Evolutionary conservation across 2,329 filamentous ascomycete species (phyloP), one percentile per base, ranked within the genome.

Genomic region (Penicillium sp.): DNA sequence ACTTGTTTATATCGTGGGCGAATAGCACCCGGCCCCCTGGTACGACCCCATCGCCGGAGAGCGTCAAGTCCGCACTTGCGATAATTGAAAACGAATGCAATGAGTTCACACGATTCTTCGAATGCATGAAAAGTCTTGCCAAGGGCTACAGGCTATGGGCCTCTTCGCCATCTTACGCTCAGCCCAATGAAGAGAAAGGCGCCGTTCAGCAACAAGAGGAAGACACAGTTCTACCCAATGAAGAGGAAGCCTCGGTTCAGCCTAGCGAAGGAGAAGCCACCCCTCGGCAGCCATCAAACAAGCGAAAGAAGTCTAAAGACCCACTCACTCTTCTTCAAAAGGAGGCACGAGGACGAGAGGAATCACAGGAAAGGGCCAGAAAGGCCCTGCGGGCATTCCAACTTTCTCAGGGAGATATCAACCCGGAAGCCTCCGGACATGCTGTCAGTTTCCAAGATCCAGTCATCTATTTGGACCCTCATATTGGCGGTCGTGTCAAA

Each of bases 401-500:
- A 43, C 57, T 40, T 64, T 33, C 61, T 53, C 14, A 65, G 63
- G 50, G 69, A 67, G 6, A 41, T 67, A 13, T 72, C 50, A 72
- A 79, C 30, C 77, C 71, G 57, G 69, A 68, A 57, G 75, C 66
- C 14, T 18, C 9, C n/a, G 3, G 10, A 3, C 33, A 35, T 10
- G 53, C 70, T 79, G 53, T 79, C 69, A 56, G 66, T 60, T 55
- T 74, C 67, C 49, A 77, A 64, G 39, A 69, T 58, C 52, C 74
- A 70, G 53, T 68, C 65, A 53, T 76, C 66, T 64, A 79, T 61
- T 71, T 95, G 42, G 77, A 87, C 57, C 68, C 78, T 0, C 68
- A 79, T 7, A 88, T 92, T 46, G 84, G 81, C 0, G 62, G 60
- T 7, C 75, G 73, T 5, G 87, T 95, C 53, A 92, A 93, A 60